Percentiles rank a stretch among this genome's conserved stretches.
Conservation (phyloP, 2,329 filamentous ascomycete species). For the Fusarium sp. region DNA sequence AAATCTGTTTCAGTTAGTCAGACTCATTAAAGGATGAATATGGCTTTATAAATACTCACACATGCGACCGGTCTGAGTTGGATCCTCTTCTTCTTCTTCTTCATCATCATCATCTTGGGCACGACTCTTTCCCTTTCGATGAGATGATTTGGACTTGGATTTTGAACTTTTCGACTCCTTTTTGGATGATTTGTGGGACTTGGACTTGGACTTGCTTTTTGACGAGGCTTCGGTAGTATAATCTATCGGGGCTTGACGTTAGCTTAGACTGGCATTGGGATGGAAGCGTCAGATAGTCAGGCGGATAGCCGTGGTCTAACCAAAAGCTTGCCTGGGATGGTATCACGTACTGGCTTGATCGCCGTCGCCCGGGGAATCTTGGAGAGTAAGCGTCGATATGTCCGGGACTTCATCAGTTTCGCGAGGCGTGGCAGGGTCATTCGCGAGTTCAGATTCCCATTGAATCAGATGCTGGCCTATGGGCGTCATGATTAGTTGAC, state of each 20-base stretch:
- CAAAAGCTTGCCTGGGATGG: background rate
- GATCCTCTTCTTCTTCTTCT: slow-evolving; percentile 27
- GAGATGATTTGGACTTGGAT: slow-evolving; percentile 30
- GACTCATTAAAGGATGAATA: background rate
- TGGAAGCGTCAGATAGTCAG: background rate
- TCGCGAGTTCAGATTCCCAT: slow-evolving; percentile 37
- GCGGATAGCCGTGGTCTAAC: background rate
- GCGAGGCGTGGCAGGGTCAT: background rate
- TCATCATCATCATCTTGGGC: slow-evolving; percentile 31
- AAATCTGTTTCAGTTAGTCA: slow-evolving; percentile 11
- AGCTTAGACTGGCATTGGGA: background rate
- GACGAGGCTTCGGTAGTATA: slow-evolving; percentile 26
- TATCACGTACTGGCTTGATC: slow-evolving; percentile 38
- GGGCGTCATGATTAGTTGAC: slow-evolving; percentile 9
- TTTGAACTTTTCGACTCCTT: slow-evolving; percentile 30
- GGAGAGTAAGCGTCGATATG: slow-evolving; percentile 32
- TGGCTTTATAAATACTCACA: slow-evolving; percentile 9
- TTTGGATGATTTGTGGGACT: slow-evolving; percentile 30
- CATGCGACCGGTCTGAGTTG: background rate
- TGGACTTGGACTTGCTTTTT: slow-evolving; percentile 24
- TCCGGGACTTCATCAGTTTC: slow-evolving; percentile 40
- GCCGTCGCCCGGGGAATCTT: slow-evolving; percentile 28
- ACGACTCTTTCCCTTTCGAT: slow-evolving; percentile 37
- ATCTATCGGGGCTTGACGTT: slow-evolving; percentile 12
- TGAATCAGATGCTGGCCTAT: slow-evolving; percentile 42